Base-by-base conservation (phyloP, 805 yeast species). In the Lipomyces orientalis region DNA sequence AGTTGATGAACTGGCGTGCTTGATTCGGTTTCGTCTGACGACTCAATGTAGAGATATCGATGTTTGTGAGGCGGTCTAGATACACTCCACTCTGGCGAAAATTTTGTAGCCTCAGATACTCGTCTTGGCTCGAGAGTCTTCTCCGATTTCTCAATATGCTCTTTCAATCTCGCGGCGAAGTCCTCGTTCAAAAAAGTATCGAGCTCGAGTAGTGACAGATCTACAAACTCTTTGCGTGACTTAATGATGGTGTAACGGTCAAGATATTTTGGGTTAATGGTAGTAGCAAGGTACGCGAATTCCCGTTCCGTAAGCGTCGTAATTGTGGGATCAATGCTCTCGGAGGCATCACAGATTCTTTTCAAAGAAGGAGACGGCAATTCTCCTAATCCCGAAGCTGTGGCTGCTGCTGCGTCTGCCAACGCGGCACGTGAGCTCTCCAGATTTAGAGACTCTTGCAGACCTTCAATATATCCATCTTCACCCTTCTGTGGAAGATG, bases 401-500 rank as follows among this genome's bases (percentile, higher is more conserved):
- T 67, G 93, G 79, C 75, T 86, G 94, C 75, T 90, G 92, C 69
- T 93, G 83, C 0, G 97, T 91, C 55, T 92, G 71, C 71, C 12
- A 68, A 49, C 86, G 74, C 84, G 2, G 69, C 69, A 4, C 67
- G 60, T 1, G 71, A 65, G 19, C 66, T 61, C 29, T 62, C 66
- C 54, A 33, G 34, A 39, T 69, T 69, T 12, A 64, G 64, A 25
- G 52, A 33, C 34, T 89, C 94, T 77, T 91, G 93, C 76, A 92
- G 97, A 5, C 96, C 97, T 49, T 86, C 87, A 22, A 87, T 84
- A 75, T 78, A 94, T 0, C 98, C 98, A 43, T 85, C 87, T 79
- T 95, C 99, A 9, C 97, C 98, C 10, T 81, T 81, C 77, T 95
- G 98, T 2, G 99, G 99, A 62, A 93, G 91, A 78, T 95, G 99